Conservation (phyloP, 163 green algal genomes). For the Chlamydomonas reinhardtii region DNA sequence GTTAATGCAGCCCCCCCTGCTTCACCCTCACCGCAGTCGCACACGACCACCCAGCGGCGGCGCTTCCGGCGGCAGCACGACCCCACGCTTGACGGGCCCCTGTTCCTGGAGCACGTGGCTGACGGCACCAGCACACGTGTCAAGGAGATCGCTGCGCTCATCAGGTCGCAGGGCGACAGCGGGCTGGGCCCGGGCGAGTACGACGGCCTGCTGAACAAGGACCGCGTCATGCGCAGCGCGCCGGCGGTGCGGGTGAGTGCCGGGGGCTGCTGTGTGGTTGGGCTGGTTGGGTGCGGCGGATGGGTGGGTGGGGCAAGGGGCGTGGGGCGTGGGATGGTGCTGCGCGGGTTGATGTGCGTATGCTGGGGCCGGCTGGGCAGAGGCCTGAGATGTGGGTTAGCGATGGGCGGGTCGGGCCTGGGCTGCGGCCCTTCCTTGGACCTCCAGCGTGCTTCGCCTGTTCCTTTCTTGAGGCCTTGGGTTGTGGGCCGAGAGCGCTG, state of each 20-base stretch:
- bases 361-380: no score
- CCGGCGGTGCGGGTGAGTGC: constrained; percentile 19
- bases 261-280: background rate
- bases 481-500: background rate
- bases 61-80: constrained; percentile 52
- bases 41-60: background rate
- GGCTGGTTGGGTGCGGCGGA: no score
- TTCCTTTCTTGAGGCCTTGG: no score
- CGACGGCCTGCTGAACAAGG: constrained; percentile 17
- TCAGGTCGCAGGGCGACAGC: constrained; percentile 22
- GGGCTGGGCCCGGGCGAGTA: constrained; percentile 54
- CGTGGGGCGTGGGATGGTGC: background rate
- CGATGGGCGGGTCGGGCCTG: no score
- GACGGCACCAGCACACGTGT: constrained; percentile 34
- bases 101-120: constrained; percentile 45
- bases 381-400: no score
- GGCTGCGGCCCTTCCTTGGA: no score
- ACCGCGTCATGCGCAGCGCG: constrained; percentile 6
- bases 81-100: constrained; percentile 50
- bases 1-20: no score
- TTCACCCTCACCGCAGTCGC: background rate
- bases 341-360: no score
- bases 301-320: background rate
- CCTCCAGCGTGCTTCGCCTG: no score
- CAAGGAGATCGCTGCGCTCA: constrained; percentile 48